Percentiles rank a stretch among this genome's conserved stretches.
These are phyloP conservation scores for Bocquillonia castaneifolia DNA, from an alignment of 441 rosid species.

Conservation along the genomic window DNA sequence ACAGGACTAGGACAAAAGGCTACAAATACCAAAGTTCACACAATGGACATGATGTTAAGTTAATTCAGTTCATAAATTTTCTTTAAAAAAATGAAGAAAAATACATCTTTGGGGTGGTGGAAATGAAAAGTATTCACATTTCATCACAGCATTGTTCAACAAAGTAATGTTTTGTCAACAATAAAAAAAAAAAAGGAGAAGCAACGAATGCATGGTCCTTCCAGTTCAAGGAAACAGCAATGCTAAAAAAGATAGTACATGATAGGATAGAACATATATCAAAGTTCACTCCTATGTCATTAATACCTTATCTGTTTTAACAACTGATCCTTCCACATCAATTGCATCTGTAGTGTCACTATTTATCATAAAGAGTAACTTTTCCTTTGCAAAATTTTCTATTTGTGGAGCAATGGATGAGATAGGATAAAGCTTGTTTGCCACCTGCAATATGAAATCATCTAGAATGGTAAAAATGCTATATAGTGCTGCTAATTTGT, in stretches of 20 bases:
- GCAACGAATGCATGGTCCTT: neutral
- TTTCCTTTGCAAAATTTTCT: constrained; percentile 83
- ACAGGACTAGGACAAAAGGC: neutral
- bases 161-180: neutral
- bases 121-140: neutral
- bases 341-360: constrained; percentile 37
- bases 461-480: constrained; percentile 21
- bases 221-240: neutral
- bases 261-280: neutral
- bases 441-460: constrained; percentile 61
- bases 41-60: neutral
- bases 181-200: neutral
- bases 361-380: constrained; percentile 50
- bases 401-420: constrained; percentile 69
- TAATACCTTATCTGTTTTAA: constrained; percentile 58
- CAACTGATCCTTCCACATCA: constrained; percentile 43
- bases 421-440: constrained; percentile 90
- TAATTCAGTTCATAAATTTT: neutral
- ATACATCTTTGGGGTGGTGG: neutral
- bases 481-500: constrained; percentile 20
- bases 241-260: neutral
- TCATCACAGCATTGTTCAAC: neutral
- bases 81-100: neutral
- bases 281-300: constrained; percentile 8
- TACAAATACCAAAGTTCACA: neutral